phyloP scores from a whole-genome alignment of 805 yeast species.

The Lipomyces orientalis region DNA sequence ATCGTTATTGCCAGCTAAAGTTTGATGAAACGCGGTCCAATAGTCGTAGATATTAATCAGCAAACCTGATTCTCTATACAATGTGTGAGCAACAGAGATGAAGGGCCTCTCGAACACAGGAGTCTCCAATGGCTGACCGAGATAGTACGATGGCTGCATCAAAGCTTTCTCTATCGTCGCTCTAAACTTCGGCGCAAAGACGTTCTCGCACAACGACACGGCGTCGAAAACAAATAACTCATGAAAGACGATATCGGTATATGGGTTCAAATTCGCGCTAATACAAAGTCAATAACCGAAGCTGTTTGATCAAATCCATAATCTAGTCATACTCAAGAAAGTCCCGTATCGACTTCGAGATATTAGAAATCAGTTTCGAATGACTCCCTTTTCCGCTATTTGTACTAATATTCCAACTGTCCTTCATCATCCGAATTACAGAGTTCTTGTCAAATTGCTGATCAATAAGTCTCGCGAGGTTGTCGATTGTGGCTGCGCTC shows the following conservation, averaged over 20 bases:
- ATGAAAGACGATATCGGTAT: slow-evolving; percentile 21
- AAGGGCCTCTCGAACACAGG: slow-evolving; percentile 7
- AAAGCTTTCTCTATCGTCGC: slow-evolving; percentile 25
- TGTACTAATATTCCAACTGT: slow-evolving; percentile 16
- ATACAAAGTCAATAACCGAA: neutral
- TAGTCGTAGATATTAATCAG: slow-evolving; percentile 33
- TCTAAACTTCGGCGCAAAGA: slow-evolving; percentile 22
- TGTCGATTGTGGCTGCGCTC: slow-evolving; percentile 12
- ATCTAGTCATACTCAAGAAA: neutral
- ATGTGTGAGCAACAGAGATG: slow-evolving; percentile 24
- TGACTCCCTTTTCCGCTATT: slow-evolving; percentile 17
- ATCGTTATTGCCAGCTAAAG: neutral
- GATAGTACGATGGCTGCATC: slow-evolving; percentile 14
- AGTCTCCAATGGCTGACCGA: slow-evolving; percentile 3
- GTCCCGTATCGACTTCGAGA: slow-evolving; percentile 9
- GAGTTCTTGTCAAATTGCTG: neutral
- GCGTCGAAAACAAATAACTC: slow-evolving; percentile 30
- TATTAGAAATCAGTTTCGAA: slow-evolving; percentile 7
- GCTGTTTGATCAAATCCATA: neutral
- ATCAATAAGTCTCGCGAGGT: slow-evolving; percentile 8
- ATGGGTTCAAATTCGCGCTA: slow-evolving; percentile 11
- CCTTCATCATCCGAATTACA: slow-evolving; percentile 7
- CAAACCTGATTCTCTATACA: slow-evolving; percentile 34
- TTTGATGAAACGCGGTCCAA: slow-evolving; percentile 34
- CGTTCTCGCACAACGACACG: slow-evolving; percentile 12